Conservation (phyloP, 139 green algal species). For the Asterochloris sp. region DNA sequence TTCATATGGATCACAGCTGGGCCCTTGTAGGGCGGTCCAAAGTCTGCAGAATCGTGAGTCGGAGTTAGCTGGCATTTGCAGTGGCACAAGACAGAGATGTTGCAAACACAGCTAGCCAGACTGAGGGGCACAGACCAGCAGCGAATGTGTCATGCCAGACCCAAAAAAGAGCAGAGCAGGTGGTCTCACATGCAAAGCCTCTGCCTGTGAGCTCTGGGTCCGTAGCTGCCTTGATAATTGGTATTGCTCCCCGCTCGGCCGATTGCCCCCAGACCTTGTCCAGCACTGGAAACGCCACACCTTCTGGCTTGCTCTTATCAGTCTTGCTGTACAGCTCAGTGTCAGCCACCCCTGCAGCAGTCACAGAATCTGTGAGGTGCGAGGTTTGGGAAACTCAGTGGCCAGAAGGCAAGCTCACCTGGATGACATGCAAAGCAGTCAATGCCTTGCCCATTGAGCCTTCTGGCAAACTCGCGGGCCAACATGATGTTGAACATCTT, state of each 20-base stretch:
- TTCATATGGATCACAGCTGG: not conserved
- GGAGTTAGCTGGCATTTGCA: too few species aligned
- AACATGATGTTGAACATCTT: constrained; percentile 29
- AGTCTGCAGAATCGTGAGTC: not conserved
- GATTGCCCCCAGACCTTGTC: constrained; percentile 5
- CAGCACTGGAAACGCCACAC: not conserved
- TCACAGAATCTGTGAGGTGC: not conserved
- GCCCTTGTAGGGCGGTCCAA: not conserved
- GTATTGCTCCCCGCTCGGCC: not conserved
- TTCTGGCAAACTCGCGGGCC: not conserved
- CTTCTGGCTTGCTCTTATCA: not conserved
- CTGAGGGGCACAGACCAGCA: too few species aligned
- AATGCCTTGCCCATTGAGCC: constrained; percentile 11
- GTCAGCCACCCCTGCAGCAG: not conserved
- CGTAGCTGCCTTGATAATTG: not conserved
- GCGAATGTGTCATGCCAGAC: not conserved
- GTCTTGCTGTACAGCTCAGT: not conserved
- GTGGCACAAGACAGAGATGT: too few species aligned
- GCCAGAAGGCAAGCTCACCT: not conserved
- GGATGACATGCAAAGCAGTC: constrained; percentile 8
- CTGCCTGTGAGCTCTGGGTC: not conserved
- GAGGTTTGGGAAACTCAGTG: not conserved
- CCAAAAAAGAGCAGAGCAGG: not conserved
- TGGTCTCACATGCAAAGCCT: not conserved
- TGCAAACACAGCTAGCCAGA: too few species aligned